Conservation (phyloP, 1,284 basidiomycete species). For the Cryptococcus amylolentus region DNA sequence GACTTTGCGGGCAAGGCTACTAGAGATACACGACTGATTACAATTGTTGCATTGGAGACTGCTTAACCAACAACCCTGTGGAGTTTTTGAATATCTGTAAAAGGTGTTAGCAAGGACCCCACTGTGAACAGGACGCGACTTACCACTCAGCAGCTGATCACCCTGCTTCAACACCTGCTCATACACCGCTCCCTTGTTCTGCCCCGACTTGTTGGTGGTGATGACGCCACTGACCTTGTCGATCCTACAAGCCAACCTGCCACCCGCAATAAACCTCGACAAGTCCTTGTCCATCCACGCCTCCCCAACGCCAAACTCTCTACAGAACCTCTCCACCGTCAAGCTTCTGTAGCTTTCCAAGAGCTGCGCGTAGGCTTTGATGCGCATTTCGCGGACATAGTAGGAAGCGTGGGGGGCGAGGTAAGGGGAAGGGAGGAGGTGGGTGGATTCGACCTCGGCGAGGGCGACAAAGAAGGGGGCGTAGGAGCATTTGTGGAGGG, state of each 20-base stretch:
- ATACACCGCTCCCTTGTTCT: constrained; percentile 81
- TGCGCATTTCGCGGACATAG: constrained; percentile 95
- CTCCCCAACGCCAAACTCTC: constrained; percentile 85
- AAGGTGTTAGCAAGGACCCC: background rate
- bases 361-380: constrained; percentile 88
- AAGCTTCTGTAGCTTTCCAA: constrained; percentile 87
- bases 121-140: constrained; percentile 15
- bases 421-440: constrained; percentile 79
- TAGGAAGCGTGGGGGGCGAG: constrained; percentile 82
- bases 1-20: background rate
- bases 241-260: constrained; percentile 84
- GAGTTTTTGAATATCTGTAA: constrained; percentile 48
- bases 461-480: constrained; percentile 89
- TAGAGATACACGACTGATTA: background rate
- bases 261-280: constrained; percentile 85
- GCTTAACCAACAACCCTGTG: constrained; percentile 47
- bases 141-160: constrained; percentile 74
- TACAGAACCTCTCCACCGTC: constrained; percentile 79
- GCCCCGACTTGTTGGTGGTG: constrained; percentile 78
- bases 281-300: constrained; percentile 91
- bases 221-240: constrained; percentile 93
- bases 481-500: constrained; percentile 88
- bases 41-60: background rate
- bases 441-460: constrained; percentile 80
- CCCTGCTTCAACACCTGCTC: constrained; percentile 84